Evolutionary conservation across 2,329 filamentous ascomycete genomes (phyloP), one percentile per base, ranked within the genome.

Genomic region (Achaetomium macrosporum): DNA sequence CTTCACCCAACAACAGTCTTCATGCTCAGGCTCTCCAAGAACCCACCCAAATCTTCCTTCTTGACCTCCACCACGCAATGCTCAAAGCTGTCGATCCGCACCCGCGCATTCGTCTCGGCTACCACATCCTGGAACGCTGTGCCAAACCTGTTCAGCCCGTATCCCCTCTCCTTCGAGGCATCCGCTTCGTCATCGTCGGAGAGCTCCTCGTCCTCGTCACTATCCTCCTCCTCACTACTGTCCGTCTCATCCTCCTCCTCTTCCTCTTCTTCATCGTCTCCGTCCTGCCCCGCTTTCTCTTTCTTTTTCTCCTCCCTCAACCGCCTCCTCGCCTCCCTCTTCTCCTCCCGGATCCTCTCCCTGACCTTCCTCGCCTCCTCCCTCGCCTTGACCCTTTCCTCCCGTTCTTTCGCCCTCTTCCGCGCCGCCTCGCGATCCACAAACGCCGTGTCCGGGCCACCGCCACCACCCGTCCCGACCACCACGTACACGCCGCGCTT

Each of bases 41-140:
- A 99, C 0, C 86, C 89, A 15, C 84, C 83, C 29, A 99, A 73
- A 70, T 97, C 93, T 66, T 97, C 93, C 74, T 96, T 96, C 71
- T 85, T 85, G n/a, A 99, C 92, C 68, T 99, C 93, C 43, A 97
- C 91, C 8, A 97, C 93, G 64, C 90, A 95, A 68, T 96, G 89
- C 71, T 99, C 93, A 65, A 99, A 99, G 68, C 88, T 95, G 70
- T 99, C 93, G 66, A 96, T 95, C 55, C 90, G 77, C 17, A 97
- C 90, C 15, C 91, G 75, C 0, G 92, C 89, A 54, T 85, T 93
- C 15, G 92, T 97, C 74, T 96, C 90, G 47, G 86, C 82, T 2
- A 96, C 88, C 0, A 97, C 93, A 65, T 96, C 90, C 67, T 96
- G 90, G 69, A 99, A 99, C 3, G 93, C 92, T 63, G 86, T 90